Conservation (phyloP, 1,284 basidiomycete species). For the Papiliotrema laurentii region DNA sequence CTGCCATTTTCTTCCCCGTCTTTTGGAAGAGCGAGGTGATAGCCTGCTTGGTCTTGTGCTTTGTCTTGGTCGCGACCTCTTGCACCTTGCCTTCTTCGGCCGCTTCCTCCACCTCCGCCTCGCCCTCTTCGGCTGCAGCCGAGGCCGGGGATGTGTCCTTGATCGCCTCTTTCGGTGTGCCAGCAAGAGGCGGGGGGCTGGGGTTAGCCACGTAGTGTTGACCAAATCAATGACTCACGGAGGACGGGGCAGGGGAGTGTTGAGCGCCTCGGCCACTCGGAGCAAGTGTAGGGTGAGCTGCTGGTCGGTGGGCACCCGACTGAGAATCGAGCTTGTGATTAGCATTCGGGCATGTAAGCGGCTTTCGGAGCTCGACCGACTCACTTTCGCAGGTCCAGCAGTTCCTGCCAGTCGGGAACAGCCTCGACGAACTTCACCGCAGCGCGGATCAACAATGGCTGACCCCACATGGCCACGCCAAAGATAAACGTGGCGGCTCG, state of each 20-base stretch:
- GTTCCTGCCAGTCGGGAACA: slow-evolving; percentile 52
- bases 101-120: slow-evolving; percentile 30
- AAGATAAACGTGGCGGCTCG: slow-evolving; percentile 50
- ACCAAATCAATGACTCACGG: slow-evolving; percentile 24
- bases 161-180: slow-evolving; percentile 44
- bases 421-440: slow-evolving; percentile 48
- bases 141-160: slow-evolving; percentile 36
- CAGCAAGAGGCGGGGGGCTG: slow-evolving; percentile 36
- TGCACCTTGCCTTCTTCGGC: slow-evolving; percentile 31
- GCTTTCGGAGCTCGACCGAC: slow-evolving; percentile 9
- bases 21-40: slow-evolving; percentile 36
- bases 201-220: not conserved
- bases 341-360: not conserved
- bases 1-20: slow-evolving; percentile 45
- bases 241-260: slow-evolving; percentile 42
- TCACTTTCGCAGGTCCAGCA: slow-evolving; percentile 52
- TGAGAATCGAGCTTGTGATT: slow-evolving; percentile 50
- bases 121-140: slow-evolving; percentile 29
- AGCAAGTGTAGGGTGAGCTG: slow-evolving; percentile 56
- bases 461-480: slow-evolving; percentile 55
- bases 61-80: slow-evolving; percentile 34
- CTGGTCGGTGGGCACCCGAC: slow-evolving; percentile 57
- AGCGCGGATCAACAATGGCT: slow-evolving; percentile 51
- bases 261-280: slow-evolving; percentile 51
- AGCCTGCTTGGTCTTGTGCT: slow-evolving; percentile 39